Conservation (phyloP, 1,139 yeast genomes). For the Ogataea hybrid region DNA sequence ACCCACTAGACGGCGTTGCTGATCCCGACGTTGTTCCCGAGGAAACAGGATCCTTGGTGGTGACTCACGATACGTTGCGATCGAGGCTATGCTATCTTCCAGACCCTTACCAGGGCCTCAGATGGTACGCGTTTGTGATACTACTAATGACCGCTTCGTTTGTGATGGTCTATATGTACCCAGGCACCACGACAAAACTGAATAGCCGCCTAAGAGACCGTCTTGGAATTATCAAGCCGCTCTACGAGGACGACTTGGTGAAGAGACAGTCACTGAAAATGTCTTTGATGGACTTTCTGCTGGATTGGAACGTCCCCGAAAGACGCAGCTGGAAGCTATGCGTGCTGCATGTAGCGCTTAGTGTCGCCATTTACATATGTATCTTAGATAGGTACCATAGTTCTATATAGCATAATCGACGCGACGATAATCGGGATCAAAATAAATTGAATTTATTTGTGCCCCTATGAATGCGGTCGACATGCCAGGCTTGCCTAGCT, state of each 20-base stretch:
- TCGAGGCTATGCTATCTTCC: constrained; percentile 73
- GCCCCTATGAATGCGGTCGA: constrained; percentile 4
- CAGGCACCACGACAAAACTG: background rate
- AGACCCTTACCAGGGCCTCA: constrained; percentile 56
- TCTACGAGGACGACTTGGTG: constrained; percentile 3
- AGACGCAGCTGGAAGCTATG: constrained; percentile 4
- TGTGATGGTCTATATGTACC: constrained; percentile 13
- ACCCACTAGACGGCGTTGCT: constrained; percentile 37
- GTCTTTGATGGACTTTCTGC: background rate
- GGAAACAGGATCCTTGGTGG: constrained; percentile 22
- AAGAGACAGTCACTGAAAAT: constrained; percentile 6
- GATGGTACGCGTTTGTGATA: constrained; percentile 35
- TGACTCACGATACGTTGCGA: constrained; percentile 34
- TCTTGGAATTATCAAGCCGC: constrained; percentile 2
- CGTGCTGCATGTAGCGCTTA: constrained; percentile 7
- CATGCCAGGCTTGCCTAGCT: constrained; percentile 2
- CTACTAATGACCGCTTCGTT: constrained; percentile 19
- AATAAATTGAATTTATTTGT: background rate
- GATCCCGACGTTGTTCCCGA: constrained; percentile 6
- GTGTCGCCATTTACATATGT: constrained; percentile 7
- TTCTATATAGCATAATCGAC: constrained; percentile 13
- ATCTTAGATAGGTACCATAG: constrained; percentile 17
- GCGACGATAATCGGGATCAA: constrained; percentile 8
- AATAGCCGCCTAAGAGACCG: background rate
- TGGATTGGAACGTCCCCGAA: constrained; percentile 21